Evolutionary conservation across 2,329 filamentous ascomycete species (phyloP).

Genomic region (Sphaerulina musiva): DNA sequence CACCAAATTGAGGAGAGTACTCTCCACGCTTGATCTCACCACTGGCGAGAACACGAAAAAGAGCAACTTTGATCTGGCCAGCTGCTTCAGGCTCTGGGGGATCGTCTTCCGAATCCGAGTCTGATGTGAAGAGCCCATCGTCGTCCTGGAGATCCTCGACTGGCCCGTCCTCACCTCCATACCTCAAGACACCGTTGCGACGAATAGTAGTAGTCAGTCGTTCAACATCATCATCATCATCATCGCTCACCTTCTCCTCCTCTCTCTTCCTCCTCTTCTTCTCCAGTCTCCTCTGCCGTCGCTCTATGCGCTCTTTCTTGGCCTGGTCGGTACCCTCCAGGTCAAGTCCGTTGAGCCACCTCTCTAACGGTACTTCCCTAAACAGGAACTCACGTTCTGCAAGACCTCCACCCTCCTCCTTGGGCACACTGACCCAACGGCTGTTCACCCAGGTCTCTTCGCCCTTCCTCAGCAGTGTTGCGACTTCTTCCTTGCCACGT

Average conservation of each 20-base stretch:
- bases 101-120: conserved; percentile 70
- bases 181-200: conserved; percentile 61
- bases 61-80: conserved; percentile 94
- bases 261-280: conserved; percentile 67
- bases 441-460: conserved; percentile 99
- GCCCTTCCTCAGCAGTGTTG: conserved; percentile 80
- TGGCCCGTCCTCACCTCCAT: conserved; percentile 68
- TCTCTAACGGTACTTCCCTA: conserved; percentile 88
- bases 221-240: conserved; percentile 36
- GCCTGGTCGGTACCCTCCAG: conserved; percentile 70
- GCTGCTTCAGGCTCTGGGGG: conserved; percentile 83
- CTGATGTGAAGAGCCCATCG: conserved; percentile 56
- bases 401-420: conserved; percentile 83
- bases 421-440: conserved; percentile 90
- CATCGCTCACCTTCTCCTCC: conserved; percentile 48
- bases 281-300: conserved; percentile 56
- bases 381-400: conserved; percentile 97
- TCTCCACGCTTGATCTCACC: conserved; percentile 97
- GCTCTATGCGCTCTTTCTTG: conserved; percentile 70
- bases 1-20: conserved; percentile 95
- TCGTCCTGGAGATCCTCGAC: conserved; percentile 66
- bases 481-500: conserved; percentile 89
- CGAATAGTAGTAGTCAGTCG: conserved; percentile 33
- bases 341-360: conserved; percentile 94
- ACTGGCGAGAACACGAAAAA: conserved; percentile 90